Evolutionary conservation across 805 yeast species (phyloP).

Genomic region (Peterozyma xylosa): DNA sequence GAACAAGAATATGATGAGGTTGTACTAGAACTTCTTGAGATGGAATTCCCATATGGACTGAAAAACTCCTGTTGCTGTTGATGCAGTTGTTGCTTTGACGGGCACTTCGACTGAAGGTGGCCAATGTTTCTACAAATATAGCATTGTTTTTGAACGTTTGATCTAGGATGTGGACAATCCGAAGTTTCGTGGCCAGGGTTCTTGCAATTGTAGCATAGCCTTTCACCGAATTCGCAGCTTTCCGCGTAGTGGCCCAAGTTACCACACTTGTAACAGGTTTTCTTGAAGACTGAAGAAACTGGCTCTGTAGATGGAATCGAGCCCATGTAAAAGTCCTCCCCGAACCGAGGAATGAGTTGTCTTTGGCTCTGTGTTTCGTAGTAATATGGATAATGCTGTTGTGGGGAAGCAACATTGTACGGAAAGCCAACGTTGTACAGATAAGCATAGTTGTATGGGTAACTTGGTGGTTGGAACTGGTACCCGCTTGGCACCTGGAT

Average conservation of each 20-base stretch:
- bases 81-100: constrained; percentile 3
- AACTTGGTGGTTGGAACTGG: no score
- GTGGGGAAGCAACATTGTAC: neutral
- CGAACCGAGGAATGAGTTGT: no score
- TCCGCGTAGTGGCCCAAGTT: constrained; percentile 23
- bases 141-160: constrained; percentile 18
- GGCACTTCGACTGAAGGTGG: constrained; percentile 22
- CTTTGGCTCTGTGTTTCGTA: neutral
- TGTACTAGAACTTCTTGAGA: no score
- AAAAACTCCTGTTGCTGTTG: neutral
- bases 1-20: no score
- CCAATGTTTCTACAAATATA: constrained; percentile 20
- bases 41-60: neutral
- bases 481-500: no score
- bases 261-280: constrained; percentile 22
- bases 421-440: neutral
- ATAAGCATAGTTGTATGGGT: constrained; percentile 1
- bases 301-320: neutral
- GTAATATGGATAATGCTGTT: neutral
- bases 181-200: constrained; percentile 21
- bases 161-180: constrained; percentile 16
- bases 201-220: constrained; percentile 24
- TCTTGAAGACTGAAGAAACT: constrained; percentile 18
- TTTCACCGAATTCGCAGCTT: constrained; percentile 15
- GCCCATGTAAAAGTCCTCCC: no score